Evolutionary conservation across 768 basidiomycete species (phyloP).

Genomic region (Artomyces pyxidatus): DNA sequence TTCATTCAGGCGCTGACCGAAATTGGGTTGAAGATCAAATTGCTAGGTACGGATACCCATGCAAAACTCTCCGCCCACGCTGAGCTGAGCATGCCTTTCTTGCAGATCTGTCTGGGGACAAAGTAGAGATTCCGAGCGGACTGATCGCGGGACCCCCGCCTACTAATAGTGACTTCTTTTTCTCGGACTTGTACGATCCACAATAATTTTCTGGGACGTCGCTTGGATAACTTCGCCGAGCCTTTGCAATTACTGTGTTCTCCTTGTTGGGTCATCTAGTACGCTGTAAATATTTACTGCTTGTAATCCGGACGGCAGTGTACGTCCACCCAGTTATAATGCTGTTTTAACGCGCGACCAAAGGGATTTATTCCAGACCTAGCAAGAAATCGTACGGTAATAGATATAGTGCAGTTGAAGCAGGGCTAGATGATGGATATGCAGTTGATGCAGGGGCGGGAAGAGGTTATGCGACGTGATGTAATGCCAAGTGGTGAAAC

Average conservation of each 20-base stretch:
- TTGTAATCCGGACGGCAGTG: too few relatives aligned
- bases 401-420: neutral
- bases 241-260: too few relatives aligned
- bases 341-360: too few relatives aligned
- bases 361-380: too few relatives aligned
- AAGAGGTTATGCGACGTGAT: conserved; percentile 14
- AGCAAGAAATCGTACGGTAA: too few relatives aligned
- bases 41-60: conserved; percentile 46
- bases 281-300: too few relatives aligned
- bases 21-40: conserved; percentile 85
- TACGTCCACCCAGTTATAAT: too few relatives aligned
- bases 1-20: conserved; percentile 85
- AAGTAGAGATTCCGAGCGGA: conserved; percentile 81
- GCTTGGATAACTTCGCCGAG: too few relatives aligned
- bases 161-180: conserved; percentile 76
- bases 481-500: conserved; percentile 11
- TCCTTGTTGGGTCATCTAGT: too few relatives aligned
- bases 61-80: neutral
- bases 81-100: neutral
- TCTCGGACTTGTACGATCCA: conserved; percentile 47
- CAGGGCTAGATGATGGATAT: conserved; percentile 1
- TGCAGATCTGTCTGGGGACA: conserved; percentile 80
- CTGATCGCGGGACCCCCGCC: conserved; percentile 75
- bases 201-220: conserved; percentile 7
- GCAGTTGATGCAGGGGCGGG: conserved; percentile 28